phyloP scores from a whole-genome alignment of 2,329 filamentous ascomycete species.

The Beauveria medogensis region DNA sequence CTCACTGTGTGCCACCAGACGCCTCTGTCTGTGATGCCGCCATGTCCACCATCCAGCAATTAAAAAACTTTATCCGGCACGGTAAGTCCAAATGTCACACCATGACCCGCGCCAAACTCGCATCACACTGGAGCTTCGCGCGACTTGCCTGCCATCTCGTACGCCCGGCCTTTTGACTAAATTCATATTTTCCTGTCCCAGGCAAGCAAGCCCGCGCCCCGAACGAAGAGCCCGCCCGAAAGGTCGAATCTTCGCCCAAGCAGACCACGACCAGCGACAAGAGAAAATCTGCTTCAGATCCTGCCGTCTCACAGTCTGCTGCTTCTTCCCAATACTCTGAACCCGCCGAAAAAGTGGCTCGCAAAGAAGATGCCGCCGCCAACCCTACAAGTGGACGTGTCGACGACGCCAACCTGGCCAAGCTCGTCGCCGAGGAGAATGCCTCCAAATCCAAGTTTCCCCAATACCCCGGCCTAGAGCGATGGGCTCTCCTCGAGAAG shows the following conservation, averaged over 20 bases:
- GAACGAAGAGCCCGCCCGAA: slow-evolving; percentile 41
- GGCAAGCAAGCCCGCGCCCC: slow-evolving; percentile 79
- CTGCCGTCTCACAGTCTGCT: slow-evolving; percentile 59
- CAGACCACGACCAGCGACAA: slow-evolving; percentile 47
- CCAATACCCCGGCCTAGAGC: slow-evolving; percentile 36
- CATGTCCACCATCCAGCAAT: slow-evolving; percentile 78
- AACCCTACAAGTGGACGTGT: slow-evolving; percentile 27
- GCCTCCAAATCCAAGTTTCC: slow-evolving; percentile 80
- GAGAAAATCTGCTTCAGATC: slow-evolving; percentile 44
- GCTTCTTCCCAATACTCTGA: slow-evolving; percentile 55
- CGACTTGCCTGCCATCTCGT: neutral
- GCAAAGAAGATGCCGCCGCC: slow-evolving; percentile 20
- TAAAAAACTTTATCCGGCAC: slow-evolving; percentile 97
- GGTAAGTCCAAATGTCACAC: slow-evolving; percentile 37
- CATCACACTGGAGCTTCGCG: neutral
- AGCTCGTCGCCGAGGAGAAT: slow-evolving; percentile 86
- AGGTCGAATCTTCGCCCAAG: slow-evolving; percentile 43
- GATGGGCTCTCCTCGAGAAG: slow-evolving; percentile 85
- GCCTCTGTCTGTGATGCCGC: slow-evolving; percentile 1
- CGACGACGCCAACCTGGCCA: slow-evolving; percentile 66
- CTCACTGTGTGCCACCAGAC: slow-evolving; percentile 1
- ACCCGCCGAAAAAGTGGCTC: slow-evolving; percentile 46
- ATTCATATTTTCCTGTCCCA: slow-evolving; percentile 20
- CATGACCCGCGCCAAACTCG: neutral
- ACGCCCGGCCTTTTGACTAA: neutral